Evolutionary conservation across 257 asterid genomes (phyloP).

Genomic region (Ballota nigra): DNA sequence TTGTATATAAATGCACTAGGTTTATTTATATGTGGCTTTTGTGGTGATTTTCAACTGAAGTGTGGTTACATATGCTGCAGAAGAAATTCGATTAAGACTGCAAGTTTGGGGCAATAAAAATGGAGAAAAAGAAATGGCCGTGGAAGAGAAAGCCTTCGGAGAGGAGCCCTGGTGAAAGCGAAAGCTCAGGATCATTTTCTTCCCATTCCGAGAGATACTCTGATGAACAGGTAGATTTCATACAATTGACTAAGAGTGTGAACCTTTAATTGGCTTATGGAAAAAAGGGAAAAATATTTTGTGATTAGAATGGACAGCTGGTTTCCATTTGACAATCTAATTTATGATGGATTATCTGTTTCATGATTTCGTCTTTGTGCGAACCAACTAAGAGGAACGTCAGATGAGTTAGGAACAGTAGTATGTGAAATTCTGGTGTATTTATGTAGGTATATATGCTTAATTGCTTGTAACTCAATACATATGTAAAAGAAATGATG

Average conservation of each 20-base stretch:
- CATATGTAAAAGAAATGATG: background rate
- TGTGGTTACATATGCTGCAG: slow-evolving; percentile 29
- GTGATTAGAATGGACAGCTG: background rate
- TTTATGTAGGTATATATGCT: background rate
- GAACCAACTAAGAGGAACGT: background rate
- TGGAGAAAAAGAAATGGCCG: slow-evolving; percentile 78
- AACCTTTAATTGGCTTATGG: background rate
- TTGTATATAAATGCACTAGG: background rate
- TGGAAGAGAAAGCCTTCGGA: slow-evolving; percentile 71
- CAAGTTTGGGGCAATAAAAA: slow-evolving; percentile 30
- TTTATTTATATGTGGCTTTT: slow-evolving; percentile 10
- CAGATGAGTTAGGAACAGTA: background rate
- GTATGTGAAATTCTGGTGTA: background rate
- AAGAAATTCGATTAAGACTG: slow-evolving; percentile 11
- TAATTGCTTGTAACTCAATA: background rate
- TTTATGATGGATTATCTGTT: background rate
- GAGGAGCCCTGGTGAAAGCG: slow-evolving; percentile 71
- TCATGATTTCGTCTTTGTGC: background rate
- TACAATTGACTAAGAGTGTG: background rate
- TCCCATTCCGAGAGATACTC: slow-evolving; percentile 67
- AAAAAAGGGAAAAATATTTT: background rate
- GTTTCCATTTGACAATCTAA: background rate
- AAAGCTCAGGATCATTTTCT: slow-evolving; percentile 65
- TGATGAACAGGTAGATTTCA: slow-evolving; percentile 57
- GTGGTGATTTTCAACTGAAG: background rate